Base-by-base conservation (phyloP, 2,329 filamentous ascomycete genomes). In the Fusarium sp. region DNA sequence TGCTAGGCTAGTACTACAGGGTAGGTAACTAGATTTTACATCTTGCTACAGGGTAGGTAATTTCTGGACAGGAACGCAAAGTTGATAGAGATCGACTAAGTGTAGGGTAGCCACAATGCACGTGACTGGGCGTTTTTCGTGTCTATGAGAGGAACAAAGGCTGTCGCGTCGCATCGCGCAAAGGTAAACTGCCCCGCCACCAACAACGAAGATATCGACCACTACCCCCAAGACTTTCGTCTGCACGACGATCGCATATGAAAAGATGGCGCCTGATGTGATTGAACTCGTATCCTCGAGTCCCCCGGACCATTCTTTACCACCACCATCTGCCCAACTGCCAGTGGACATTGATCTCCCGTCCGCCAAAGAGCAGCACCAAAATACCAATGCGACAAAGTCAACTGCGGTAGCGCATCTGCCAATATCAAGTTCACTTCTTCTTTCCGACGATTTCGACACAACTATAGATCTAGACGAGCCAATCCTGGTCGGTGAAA, bases 281-380 rank as follows among this genome's bases (percentile, higher is more conserved):
- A 81, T 81, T 56, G 78, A 81, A 62, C 78, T 81, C 27, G 69
- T 80, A 22, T 81, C 80, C 18, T 81, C 80, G 11, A 81, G 80
- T 27, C 80, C 80, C 8, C 59, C 69, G 24, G 56, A 41, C 8
- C 16, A 55, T 16, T 47, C n/a, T 2, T 32, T 62, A 8, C 69
- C 60, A 11, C 32, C 53, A 1, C 54, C 65, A 34, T 53, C 49
- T 43, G 22, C 45, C 13, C 60, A 62, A 54, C 10, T 56, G 5
- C 65, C 25, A 18, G 4, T 16, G 15, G 40, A 47, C 30, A n/a
- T 8, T 25, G 40, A 48, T 20, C 43, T 13, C 15, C 54, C 51
- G 24, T 24, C 47, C 11, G 24, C 24, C 1, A 62, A 38, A 5
- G 49, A 40, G 30, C 34, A 54, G 9, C 40, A 13, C 13, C 44